Base-by-base conservation (phyloP, 768 basidiomycete species). In the Kwoniella bestiolae region DNA sequence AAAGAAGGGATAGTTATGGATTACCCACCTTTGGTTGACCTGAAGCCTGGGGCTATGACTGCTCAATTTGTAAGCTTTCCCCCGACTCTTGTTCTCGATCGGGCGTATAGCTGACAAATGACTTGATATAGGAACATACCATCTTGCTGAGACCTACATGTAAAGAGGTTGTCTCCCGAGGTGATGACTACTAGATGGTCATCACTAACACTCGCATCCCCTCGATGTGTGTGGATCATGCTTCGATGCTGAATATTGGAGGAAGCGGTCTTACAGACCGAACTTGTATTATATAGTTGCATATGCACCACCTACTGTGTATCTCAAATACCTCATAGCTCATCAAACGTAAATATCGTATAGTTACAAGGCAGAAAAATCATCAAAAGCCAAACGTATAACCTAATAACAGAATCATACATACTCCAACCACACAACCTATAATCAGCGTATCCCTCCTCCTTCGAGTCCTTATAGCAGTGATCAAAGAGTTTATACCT, bases 21-120 rank as follows among this genome's bases (percentile, higher is more conserved):
- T 68, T 97, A 98, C 79, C 96, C 92, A 9, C 96, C 96, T 0
- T 84, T 99, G 38, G 90, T 88, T 71, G 96, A 98, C 79, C 86
- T 87, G 58, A 84, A 83, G 56, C 75, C 78, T 23, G 94, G 82
- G 47, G 79, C 89, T 1, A 96, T 94, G 92, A 96, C 94, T 0
- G 95, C 95, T 9, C 95, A 97, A 75, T 84, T 76, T 67, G 82
- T 82, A 38, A 66, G 79, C 28, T 21, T 12, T 18, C 23, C n/a
- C n/a, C n/a, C n/a, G n/a, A n/a, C n/a, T n/a, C n/a, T n/a, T n/a
- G n/a, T n/a, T n/a, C n/a, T n/a, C n/a, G n/a, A n/a, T n/a, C n/a
- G n/a, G n/a, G n/a, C n/a, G 26, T 16, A 8, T 45, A 28, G 34
- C 51, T 62, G 51, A 52, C 26, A 51, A 5, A 41, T 45, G 23